Evolutionary conservation across 2,329 filamentous ascomycete genomes (phyloP).

Genomic region (Elsinoe batatas): DNA sequence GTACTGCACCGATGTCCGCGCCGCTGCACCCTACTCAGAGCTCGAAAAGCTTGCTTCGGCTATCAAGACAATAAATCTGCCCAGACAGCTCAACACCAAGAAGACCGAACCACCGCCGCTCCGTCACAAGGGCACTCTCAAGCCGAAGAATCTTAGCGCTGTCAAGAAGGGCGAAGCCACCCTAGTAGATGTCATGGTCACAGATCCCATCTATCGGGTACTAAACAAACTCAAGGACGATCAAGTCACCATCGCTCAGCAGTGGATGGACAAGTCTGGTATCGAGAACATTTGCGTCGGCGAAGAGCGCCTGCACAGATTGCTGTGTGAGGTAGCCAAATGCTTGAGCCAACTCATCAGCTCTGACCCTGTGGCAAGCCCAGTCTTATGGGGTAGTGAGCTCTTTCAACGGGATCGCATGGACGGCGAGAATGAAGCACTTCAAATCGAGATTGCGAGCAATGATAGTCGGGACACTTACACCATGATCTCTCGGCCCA

Average conservation of each 20-base stretch:
- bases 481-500: constrained; percentile 5
- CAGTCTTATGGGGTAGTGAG: constrained; percentile 86
- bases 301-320: constrained; percentile 88
- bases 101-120: constrained; percentile 30
- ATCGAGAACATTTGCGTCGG: constrained; percentile 92
- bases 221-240: constrained; percentile 95
- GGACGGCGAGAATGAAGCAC: constrained; percentile 11
- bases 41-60: constrained; percentile 78
- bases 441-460: constrained; percentile 30
- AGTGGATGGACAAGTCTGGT: constrained; percentile 71
- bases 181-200: constrained; percentile 77
- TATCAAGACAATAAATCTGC: constrained; percentile 76
- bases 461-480: constrained; percentile 12
- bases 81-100: constrained; percentile 32
- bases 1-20: constrained; percentile 90
- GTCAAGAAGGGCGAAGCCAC: constrained; percentile 62
- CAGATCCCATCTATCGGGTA: constrained; percentile 71
- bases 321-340: constrained; percentile 80
- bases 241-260: constrained; percentile 72
- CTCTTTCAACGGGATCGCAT: constrained; percentile 62
- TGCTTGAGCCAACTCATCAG: constrained; percentile 80
- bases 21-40: constrained; percentile 79
- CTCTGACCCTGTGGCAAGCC: constrained; percentile 72
- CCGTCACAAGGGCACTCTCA: constrained; percentile 21
- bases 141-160: constrained; percentile 12